A percentile compares a stretch with the other conserved stretches of the same genome.
These are phyloP conservation scores for Phoma sp. DNA, from an alignment of 2,329 filamentous ascomycete species.

Conservation along the genomic window DNA sequence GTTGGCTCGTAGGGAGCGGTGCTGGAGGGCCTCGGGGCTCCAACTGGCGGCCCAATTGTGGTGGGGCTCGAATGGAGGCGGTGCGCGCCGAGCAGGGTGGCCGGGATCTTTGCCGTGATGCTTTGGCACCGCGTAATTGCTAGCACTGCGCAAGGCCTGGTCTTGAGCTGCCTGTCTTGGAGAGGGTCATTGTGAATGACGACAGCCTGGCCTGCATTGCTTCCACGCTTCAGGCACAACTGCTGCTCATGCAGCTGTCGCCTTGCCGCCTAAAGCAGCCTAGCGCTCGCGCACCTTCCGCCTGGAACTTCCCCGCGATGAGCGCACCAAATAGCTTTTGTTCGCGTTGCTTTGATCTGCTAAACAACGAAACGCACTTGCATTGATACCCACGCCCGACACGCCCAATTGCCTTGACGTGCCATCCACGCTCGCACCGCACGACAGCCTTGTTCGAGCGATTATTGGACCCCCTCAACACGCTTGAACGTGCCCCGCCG, in stretches of 20 bases:
- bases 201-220: not conserved
- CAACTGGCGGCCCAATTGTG: constrained; percentile 35
- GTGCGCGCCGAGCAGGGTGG: constrained; percentile 34
- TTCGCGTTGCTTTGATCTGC: constrained; percentile 23
- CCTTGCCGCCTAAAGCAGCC: constrained; percentile 29
- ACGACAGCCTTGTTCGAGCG: not conserved
- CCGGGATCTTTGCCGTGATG: constrained; percentile 30
- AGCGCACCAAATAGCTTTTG: constrained; percentile 18
- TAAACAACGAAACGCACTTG: constrained; percentile 10
- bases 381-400: constrained; percentile 8
- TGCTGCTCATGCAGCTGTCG: constrained; percentile 30
- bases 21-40: constrained; percentile 32
- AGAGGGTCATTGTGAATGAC: not conserved
- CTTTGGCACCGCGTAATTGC: constrained; percentile 7
- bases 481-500: constrained; percentile 6
- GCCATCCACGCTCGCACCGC: not conserved
- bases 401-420: constrained; percentile 2
- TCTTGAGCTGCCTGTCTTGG: not conserved
- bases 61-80: constrained; percentile 38
- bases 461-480: not conserved
- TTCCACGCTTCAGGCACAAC: constrained; percentile 23
- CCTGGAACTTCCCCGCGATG: constrained; percentile 34
- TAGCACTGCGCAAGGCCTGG: not conserved
- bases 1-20: constrained; percentile 23
- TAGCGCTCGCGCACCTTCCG: constrained; percentile 32